Evolutionary conservation across 306 rosid genomes (phyloP).

Genomic region (Vigna radiata): DNA sequence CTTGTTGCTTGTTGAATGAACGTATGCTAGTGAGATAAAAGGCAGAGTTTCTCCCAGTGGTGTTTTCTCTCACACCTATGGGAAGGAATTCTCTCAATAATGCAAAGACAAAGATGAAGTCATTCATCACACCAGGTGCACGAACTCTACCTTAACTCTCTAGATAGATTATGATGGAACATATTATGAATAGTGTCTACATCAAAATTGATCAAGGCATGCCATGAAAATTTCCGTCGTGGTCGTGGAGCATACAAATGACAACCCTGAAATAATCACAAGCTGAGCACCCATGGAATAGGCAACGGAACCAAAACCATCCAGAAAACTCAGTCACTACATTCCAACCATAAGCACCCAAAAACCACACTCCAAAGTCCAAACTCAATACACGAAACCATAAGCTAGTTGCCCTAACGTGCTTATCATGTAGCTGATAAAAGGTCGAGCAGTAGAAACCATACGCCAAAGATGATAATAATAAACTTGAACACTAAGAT

Average conservation of each 20-base stretch:
- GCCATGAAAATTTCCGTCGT: background rate
- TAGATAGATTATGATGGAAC: slow-evolving; percentile 12
- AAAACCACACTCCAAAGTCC: slow-evolving; percentile 13
- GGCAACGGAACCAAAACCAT: background rate
- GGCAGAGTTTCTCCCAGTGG: background rate
- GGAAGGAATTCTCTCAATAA: background rate
- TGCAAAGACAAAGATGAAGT: background rate
- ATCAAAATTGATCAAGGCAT: background rate
- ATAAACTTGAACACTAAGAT: background rate
- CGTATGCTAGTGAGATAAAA: background rate
- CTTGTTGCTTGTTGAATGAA: background rate
- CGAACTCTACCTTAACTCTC: background rate
- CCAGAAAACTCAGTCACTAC: background rate
- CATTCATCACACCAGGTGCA: background rate
- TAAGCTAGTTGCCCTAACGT: slow-evolving; percentile 21
- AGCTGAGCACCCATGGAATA: background rate
- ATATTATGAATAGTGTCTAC: background rate
- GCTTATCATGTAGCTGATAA: slow-evolving; percentile 15
- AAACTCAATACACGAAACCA: background rate
- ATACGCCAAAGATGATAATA: background rate
- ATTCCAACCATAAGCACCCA: slow-evolving; percentile 19
- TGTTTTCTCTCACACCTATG: background rate
- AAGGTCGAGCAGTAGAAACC: slow-evolving; percentile 9
- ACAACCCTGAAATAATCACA: background rate
- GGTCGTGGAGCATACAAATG: no score